A percentile compares a stretch with the other conserved stretches of the same genome.
phyloP scores from a whole-genome alignment of 2,329 filamentous ascomycete species.

The Fusarium dlaminii region DNA sequence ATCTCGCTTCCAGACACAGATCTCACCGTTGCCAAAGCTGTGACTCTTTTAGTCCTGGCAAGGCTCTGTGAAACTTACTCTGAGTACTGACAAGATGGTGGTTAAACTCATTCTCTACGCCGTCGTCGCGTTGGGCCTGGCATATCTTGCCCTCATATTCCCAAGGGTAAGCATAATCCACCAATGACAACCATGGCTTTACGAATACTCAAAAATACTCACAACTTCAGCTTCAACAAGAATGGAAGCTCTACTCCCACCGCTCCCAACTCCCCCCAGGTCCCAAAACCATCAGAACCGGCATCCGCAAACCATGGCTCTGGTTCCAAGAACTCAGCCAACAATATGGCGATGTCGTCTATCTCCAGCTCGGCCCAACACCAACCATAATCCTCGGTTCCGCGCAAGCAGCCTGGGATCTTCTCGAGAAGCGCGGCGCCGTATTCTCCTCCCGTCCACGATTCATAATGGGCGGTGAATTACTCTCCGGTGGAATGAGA shows the following conservation, averaged over 20 bases:
- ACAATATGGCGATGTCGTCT: constrained; percentile 54
- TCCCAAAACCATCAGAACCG: constrained; percentile 49
- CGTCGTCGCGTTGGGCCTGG: not conserved
- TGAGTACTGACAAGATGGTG: not conserved
- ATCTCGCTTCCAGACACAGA: not conserved
- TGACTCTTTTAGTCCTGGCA: not conserved
- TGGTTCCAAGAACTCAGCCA: constrained; percentile 53
- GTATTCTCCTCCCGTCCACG: constrained; percentile 56
- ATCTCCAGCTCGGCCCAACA: constrained; percentile 54
- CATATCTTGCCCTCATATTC: constrained; percentile 30
- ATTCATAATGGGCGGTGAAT: constrained; percentile 57
- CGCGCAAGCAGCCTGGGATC: constrained; percentile 54
- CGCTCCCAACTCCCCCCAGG: constrained; percentile 52
- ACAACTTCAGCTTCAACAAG: constrained; percentile 46
- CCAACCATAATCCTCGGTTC: constrained; percentile 55
- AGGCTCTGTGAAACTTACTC: too few species aligned
- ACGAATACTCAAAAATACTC: not conserved
- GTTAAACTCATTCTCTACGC: constrained; percentile 9
- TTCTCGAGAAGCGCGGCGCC: constrained; percentile 55
- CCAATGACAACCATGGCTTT: not conserved
- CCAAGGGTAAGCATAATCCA: constrained; percentile 17
- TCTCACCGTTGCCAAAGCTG: not conserved
- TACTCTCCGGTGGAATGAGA: constrained; percentile 53
- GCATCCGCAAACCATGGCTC: constrained; percentile 53
- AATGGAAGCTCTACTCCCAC: constrained; percentile 52